Evolutionary conservation across 2,329 filamentous ascomycete species (phyloP), one percentile per base, ranked within the genome.

Genomic region (Botrytis galanthina): DNA sequence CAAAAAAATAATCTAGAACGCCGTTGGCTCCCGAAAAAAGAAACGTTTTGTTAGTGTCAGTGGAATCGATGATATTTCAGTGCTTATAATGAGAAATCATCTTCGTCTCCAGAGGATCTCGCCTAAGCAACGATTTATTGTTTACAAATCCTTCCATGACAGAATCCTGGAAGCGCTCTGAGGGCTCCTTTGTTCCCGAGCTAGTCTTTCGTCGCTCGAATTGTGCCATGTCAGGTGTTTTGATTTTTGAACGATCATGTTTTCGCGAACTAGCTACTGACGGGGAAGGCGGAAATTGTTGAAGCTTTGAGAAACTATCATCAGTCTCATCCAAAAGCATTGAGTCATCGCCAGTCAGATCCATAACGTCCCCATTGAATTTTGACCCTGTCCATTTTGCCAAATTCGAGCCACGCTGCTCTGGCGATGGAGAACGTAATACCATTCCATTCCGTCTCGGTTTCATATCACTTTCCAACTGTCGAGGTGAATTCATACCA

Each of bases 271-370:
- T 20, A 32, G 16, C 35, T 54, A 14, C 10, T 37, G 14, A 20
- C 18, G 66, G 66, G 16, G 66, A 69, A 57, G 48, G 22, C 16
- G 66, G n/a, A 44, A 69, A 42, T 57, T 7, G 18, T 69, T 29
- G 6, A 22, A 69, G 35, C 2, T 32, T 51, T 22, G 66, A 51
- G 12, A 69, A 69, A 57, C 10, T 7, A 22, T 7, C 48, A 22
- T 29, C 35, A n/a, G 14, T 16, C n/a, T 37, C 16, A 32, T 72
- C 62, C n/a, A 51, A 35, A 48, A 69, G 62, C 71, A 72, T 72
- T 26, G 29, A 42, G 29, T 72, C 62, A 60, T 72, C 71, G 8
- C 22, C 32, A 37, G 71, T 72, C 62, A 72, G 37, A 72, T 72
- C 71, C 14, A 72, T 63, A 4, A n/a, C 35, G 22, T 61, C 35